Percentiles rank a stretch among this genome's conserved stretches.
Evolutionary conservation across 495 filamentous ascomycete species (phyloP).

Genomic region (Pseudevernia furfuracea): DNA sequence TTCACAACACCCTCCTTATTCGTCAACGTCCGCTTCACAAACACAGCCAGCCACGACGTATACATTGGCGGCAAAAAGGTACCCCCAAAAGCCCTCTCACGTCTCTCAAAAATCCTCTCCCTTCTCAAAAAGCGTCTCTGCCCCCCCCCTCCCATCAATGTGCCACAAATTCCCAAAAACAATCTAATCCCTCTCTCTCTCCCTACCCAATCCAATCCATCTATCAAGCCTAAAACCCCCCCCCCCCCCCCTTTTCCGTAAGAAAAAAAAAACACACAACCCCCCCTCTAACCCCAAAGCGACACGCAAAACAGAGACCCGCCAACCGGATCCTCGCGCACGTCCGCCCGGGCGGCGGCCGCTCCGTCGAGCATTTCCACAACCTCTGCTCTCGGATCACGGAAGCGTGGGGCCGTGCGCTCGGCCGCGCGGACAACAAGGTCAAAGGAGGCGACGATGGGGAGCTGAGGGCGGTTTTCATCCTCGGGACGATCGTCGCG

Average conservation of each 20-base stretch:
- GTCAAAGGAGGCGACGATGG: too few relatives aligned
- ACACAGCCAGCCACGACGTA: conserved; percentile 21
- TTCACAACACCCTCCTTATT: conserved; percentile 34
- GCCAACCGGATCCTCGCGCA: conserved; percentile 28
- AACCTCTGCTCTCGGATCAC: conserved; percentile 21
- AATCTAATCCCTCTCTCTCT: too few relatives aligned
- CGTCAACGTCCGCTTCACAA: conserved; percentile 32
- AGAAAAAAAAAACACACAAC: too few relatives aligned
- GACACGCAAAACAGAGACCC: neutral
- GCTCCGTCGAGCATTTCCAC: conserved; percentile 22
- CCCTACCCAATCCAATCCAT: too few relatives aligned
- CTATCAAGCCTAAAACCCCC: too few relatives aligned
- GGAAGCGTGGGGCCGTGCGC: conserved; percentile 12
- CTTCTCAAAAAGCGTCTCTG: too few relatives aligned
- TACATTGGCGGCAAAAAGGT: conserved; percentile 26
- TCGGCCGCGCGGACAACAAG: too few relatives aligned
- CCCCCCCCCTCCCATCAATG: too few relatives aligned
- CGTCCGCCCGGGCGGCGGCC: conserved; percentile 24
- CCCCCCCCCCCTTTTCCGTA: too few relatives aligned
- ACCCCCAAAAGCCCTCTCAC: too few relatives aligned
- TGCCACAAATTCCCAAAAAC: too few relatives aligned
- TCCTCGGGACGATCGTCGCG: conserved; percentile 28
- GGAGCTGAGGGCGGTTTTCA: conserved; percentile 25
- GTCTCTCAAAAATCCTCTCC: too few relatives aligned
- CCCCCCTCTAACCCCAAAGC: neutral